These are phyloP conservation scores for Fusarium fujikuroi DNA, from an alignment of 2,329 filamentous ascomycete species.

Conservation along the genomic window DNA sequence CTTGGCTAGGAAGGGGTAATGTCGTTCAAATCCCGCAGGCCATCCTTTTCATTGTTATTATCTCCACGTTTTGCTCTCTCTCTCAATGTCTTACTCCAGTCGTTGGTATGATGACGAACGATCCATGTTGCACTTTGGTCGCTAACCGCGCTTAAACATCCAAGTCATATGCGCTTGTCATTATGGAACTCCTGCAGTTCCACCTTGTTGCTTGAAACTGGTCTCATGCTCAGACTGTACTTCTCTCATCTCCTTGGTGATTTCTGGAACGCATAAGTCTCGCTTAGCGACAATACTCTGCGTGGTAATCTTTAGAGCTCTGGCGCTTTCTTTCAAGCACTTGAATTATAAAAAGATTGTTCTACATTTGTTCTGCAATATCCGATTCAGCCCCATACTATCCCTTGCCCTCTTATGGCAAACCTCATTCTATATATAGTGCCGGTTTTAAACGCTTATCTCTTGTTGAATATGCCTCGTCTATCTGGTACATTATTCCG, in stretches of 20 bases:
- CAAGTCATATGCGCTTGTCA: not conserved
- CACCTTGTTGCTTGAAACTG: not conserved
- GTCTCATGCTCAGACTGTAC: not conserved
- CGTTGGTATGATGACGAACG: not conserved
- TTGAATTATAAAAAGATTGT: too few species aligned
- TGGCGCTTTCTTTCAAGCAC: not conserved
- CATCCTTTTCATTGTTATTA: not conserved
- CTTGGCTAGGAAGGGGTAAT: not conserved
- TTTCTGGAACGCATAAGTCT: not conserved
- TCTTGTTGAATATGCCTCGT: too few species aligned
- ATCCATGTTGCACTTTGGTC: not conserved
- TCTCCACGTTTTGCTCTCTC: too few species aligned
- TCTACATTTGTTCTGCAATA: not conserved
- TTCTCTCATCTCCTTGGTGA: not conserved
- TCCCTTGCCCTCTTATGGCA: too few species aligned
- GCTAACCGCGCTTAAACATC: not conserved
- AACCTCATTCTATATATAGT: too few species aligned
- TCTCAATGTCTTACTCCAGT: not conserved
- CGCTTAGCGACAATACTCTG: not conserved
- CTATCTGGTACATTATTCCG: too few species aligned
- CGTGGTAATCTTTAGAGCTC: not conserved
- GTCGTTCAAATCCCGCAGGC: not conserved
- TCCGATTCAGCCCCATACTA: too few species aligned
- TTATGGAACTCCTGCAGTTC: not conserved
- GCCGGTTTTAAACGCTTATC: too few species aligned